A percentile compares a stretch with the other conserved stretches of the same genome.
Evolutionary conservation across 73 alveolate genomes (phyloP).

Genomic region (Loxodes magnus): DNA sequence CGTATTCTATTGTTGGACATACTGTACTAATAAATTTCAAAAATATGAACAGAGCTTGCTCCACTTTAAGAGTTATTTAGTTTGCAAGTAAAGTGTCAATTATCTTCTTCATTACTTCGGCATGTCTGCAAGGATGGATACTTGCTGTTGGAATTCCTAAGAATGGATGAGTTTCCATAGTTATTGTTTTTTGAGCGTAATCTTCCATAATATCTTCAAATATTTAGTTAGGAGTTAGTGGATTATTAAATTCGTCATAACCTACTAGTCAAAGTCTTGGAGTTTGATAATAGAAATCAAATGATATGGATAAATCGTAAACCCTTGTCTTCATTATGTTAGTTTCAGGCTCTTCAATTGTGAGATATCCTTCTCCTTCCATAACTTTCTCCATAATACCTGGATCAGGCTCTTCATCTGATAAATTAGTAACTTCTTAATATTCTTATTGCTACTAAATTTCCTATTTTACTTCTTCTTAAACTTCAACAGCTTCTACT

Average conservation of each 20-base stretch:
- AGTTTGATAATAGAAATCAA: slow-evolving; percentile 80
- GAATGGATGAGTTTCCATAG: slow-evolving; percentile 86
- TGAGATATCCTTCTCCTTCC: slow-evolving; percentile 12
- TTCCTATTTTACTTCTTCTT: neutral
- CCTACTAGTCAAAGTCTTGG: slow-evolving; percentile 95
- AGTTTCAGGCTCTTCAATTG: slow-evolving; percentile 17
- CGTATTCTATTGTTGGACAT: slow-evolving; percentile 92
- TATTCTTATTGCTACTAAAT: too few species aligned
- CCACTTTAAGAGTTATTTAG: slow-evolving; percentile 27
- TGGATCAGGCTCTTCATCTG: neutral
- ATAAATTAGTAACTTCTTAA: neutral
- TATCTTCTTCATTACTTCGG: slow-evolving; percentile 68
- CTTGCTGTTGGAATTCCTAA: slow-evolving; percentile 69
- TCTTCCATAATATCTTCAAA: slow-evolving; percentile 90
- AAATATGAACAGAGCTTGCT: slow-evolving; percentile 62
- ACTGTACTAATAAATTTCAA: slow-evolving; percentile 84
- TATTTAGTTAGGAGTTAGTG: slow-evolving; percentile 51
- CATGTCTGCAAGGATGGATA: slow-evolving; percentile 93
- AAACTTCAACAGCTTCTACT: neutral
- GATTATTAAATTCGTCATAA: slow-evolving; percentile 65
- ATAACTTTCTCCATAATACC: neutral
- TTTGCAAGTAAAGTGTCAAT: slow-evolving; percentile 31
- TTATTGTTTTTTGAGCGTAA: slow-evolving; percentile 86
- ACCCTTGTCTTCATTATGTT: slow-evolving; percentile 19
- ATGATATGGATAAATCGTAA: slow-evolving; percentile 75